Base-by-base conservation (phyloP, 164 flowering plant genomes). In the Vitis amurensis region DNA sequence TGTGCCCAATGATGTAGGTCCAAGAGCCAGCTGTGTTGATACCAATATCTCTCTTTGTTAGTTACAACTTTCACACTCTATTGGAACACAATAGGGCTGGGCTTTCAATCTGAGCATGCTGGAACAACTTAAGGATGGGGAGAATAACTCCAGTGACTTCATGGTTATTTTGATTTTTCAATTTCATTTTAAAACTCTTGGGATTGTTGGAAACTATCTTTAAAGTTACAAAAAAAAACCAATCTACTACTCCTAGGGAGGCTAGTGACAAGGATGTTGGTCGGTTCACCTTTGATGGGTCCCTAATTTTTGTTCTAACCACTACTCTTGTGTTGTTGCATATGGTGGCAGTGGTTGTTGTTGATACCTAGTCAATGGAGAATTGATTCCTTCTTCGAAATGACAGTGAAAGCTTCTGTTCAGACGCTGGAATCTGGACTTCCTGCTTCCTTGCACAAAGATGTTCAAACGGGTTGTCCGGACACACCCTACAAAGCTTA, bases 261-360 rank as follows among this genome's bases (percentile, higher is more conserved):
- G 68, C 47, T 0, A 8, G 1, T 10, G 68, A 59, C 19, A 52
- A 2, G 1, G 61, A 75, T 17, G 67, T 60, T 2, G 83, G 78
- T 0, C 71, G 70, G 30, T 86, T 84, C 68, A 86, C 84, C 1
- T 89, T 86, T 30, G 80, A 83, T 27, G 76, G 79, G 27, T 86
- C 89, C 0, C 85, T 86, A 2, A 1, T 83, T 8, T 86, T 83
- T 55, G 56, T 86, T 15, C 86, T 83, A 0, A 83, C 68, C 8
- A 78, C 84, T 1, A 58, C 84, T 0, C 30, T n/a, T n/a, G 60
- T 78, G 68, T 50, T 87, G 16, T 63, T 86, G 29, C 83, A 89
- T 49, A 4, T 86, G 65, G 59, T 59, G 0, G 86, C 89, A 0
- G 44, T 85, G 27, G 61, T 7, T 13, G 8, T n/a, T n/a, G n/a